Percentiles rank a stretch among this genome's conserved stretches.
Conservation (phyloP, 768 basidiomycete species). For the Macrolepiota albuminosa region DNA sequence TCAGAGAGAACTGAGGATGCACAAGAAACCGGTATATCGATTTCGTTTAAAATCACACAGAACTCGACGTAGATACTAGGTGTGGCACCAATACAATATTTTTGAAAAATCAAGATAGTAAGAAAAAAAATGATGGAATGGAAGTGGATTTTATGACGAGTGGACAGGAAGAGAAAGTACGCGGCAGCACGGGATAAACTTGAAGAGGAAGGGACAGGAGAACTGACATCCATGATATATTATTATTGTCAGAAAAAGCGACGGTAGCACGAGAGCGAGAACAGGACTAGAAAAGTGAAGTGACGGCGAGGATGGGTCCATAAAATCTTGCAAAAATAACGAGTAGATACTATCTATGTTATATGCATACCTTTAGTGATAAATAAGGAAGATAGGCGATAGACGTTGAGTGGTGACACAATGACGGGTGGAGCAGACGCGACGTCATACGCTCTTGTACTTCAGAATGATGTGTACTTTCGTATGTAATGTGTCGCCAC, state of each 20-base stretch:
- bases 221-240: not conserved
- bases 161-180: too few relatives aligned
- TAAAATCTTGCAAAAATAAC: not conserved
- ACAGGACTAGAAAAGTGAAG: not conserved
- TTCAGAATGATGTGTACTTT: not conserved
- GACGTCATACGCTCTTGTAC: not conserved
- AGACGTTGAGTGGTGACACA: too few relatives aligned
- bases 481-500: not conserved
- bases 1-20: too few relatives aligned
- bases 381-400: not conserved
- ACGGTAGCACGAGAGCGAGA: not conserved
- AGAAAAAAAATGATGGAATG: too few relatives aligned
- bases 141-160: too few relatives aligned
- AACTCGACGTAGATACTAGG: too few relatives aligned
- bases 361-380: not conserved
- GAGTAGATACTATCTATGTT: not conserved
- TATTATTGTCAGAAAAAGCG: not conserved
- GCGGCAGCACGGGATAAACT: too few relatives aligned
- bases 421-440: not conserved
- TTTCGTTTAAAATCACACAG: too few relatives aligned
- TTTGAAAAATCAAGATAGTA: too few relatives aligned
- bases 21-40: too few relatives aligned
- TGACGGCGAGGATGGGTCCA: not conserved
- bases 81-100: too few relatives aligned
- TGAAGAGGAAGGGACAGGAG: not conserved